Evolutionary conservation across 148 eudicot species (phyloP).

Genomic region (Silene uniflora): DNA sequence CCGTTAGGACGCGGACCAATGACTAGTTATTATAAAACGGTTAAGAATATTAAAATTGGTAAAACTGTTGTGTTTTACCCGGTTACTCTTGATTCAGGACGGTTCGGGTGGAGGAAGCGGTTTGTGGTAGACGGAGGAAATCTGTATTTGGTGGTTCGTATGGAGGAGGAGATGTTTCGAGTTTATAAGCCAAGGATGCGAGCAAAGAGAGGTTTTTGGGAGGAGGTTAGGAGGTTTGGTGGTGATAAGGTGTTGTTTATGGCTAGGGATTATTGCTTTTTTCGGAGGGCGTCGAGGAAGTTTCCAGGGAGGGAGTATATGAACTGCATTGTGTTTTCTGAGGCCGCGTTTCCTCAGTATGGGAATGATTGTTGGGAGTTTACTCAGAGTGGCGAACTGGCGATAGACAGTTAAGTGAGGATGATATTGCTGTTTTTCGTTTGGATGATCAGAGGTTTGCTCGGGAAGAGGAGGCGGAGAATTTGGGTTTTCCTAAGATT

Average conservation of each 20-base stretch:
- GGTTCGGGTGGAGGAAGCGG: conserved; percentile 8
- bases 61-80: neutral
- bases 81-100: too few relatives aligned
- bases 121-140: neutral
- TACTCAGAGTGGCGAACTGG: too few relatives aligned
- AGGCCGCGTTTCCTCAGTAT: too few relatives aligned
- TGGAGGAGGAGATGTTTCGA: neutral
- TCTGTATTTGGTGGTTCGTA: conserved; percentile 3
- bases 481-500: too few relatives aligned
- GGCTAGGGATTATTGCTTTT: neutral
- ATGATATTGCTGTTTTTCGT: too few relatives aligned
- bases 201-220: neutral
- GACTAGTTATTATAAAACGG: too few relatives aligned
- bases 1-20: too few relatives aligned
- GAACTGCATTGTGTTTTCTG: too few relatives aligned
- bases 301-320: neutral
- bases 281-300: neutral
- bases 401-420: too few relatives aligned
- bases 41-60: neutral
- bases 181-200: neutral
- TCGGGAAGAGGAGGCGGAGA: too few relatives aligned
- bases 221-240: neutral
- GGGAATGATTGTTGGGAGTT: too few relatives aligned
- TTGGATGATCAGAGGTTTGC: too few relatives aligned
- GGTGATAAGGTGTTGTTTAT: neutral